Evolutionary conservation across 1,139 yeast genomes (phyloP).

Genomic region (Pichia sp.): DNA sequence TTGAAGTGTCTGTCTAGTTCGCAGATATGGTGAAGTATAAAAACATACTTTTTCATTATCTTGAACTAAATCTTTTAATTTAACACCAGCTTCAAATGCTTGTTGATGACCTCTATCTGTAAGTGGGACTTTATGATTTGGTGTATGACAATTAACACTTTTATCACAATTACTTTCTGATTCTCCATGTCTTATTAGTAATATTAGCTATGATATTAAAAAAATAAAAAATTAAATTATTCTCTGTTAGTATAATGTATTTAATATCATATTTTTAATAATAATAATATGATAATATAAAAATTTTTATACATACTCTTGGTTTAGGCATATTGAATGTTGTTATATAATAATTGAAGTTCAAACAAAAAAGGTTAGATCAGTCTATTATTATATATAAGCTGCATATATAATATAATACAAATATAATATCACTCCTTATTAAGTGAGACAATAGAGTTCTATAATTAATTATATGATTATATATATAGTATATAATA

Average conservation of each 20-base stretch:
- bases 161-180: constrained; percentile 85
- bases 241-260: too few species aligned
- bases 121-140: constrained; percentile 72
- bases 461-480: too few species aligned
- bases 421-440: too few species aligned
- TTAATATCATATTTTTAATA: too few species aligned
- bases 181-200: constrained; percentile 85
- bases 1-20: constrained; percentile 78
- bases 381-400: too few species aligned
- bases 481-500: too few species aligned
- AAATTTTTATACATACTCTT: constrained; percentile 40
- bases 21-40: constrained; percentile 75
- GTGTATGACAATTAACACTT: constrained; percentile 63
- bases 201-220: constrained; percentile 49
- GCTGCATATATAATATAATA: too few species aligned
- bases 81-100: constrained; percentile 62
- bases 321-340: constrained; percentile 57
- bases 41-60: constrained; percentile 51
- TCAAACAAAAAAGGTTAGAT: too few species aligned
- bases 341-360: too few species aligned
- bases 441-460: too few species aligned
- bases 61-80: constrained; percentile 45
- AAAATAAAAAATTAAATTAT: too few species aligned
- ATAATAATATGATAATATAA: too few species aligned
- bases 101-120: constrained; percentile 64